Conservation (phyloP, 805 yeast species). For the Phaffomyces thermotolerans region DNA sequence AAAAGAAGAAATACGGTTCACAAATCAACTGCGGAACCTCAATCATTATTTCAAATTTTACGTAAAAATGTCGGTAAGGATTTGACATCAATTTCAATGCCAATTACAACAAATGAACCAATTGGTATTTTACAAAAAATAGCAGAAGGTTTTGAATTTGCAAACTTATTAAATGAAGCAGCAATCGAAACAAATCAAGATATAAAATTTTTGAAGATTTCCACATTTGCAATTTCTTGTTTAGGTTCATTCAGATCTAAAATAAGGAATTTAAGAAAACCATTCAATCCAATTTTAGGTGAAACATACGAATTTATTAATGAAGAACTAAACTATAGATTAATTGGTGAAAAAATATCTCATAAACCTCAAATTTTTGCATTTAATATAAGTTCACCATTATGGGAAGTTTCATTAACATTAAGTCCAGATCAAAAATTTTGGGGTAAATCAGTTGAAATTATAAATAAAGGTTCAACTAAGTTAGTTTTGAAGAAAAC, state of each 20-base stretch:
- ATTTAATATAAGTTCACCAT: conserved; percentile 58
- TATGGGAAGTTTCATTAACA: conserved; percentile 65
- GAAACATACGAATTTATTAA: conserved; percentile 89
- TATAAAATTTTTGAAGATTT: conserved; percentile 58
- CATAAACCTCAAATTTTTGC: conserved; percentile 90
- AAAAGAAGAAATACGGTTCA: conserved; percentile 53
- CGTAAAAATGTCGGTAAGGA: conserved; percentile 93
- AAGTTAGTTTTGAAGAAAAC: conserved; percentile 47
- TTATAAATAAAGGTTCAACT: conserved; percentile 66
- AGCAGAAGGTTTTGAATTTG: conserved; percentile 75
- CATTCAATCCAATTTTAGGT: conserved; percentile 90
- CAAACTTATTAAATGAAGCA: conserved; percentile 59
- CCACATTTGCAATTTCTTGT: conserved; percentile 75
- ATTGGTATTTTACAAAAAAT: conserved; percentile 71
- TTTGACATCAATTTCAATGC: conserved; percentile 79
- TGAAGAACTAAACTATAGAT: conserved; percentile 70
- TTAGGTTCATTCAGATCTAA: conserved; percentile 67
- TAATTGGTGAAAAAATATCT: conserved; percentile 76
- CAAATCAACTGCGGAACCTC: conserved; percentile 62
- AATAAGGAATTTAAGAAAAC: conserved; percentile 74
- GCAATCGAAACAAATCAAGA: conserved; percentile 35
- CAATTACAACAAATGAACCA: conserved; percentile 92
- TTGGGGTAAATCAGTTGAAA: conserved; percentile 91
- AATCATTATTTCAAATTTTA: conserved; percentile 70
- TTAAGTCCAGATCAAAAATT: conserved; percentile 77